Base-by-base conservation (phyloP, 768 basidiomycete genomes). In the Hydnomerulius pinastri region DNA sequence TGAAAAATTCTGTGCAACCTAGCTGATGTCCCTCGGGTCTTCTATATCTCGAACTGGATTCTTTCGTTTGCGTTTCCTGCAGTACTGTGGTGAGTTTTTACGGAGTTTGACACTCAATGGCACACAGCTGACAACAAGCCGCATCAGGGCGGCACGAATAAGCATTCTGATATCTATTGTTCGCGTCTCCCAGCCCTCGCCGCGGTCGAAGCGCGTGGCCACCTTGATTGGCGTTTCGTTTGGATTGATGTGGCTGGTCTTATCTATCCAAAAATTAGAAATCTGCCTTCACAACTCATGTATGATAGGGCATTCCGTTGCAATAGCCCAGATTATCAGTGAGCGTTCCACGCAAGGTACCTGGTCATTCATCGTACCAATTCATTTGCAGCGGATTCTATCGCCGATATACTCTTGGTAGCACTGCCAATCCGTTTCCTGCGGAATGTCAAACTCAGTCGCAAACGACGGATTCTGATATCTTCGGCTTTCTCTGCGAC, bases 81-180 rank as follows among this genome's bases (percentile, higher is more conserved):
- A 15, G 3, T 65, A 12, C 27, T 54, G 10, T 54, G 56, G 56
- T 54, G 18, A 23, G 55, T 48, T 29, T 21, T 25, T 9, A 29
- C 13, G 17, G 29, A 18, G 18, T 17, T 12, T 24, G 5, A 4
- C 13, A 28, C 13, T 18, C 17, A 27, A 39, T 20, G 23, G 11
- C 8, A 28, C 2, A 24, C 20, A 11, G 17, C 6, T 47, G 23
- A 23, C 29, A 7, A 23, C 35, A 29, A 6, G 23, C 17, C 17
- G 8, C 18, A 33, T 24, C 23, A 67, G 67, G 67, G 23, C 58
- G 2, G 39, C 52, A 4, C 59, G 67, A 15, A 48, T 66, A 35
- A 67, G 65, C 17, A 55, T 67, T 15, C 43, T 68, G 33, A 23
- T 43, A 3, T 59, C 59, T 7, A 56, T 66, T 18, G 36, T 66